Percentiles rank a stretch among this genome's conserved stretches.
Conservation (phyloP, 1,284 basidiomycete genomes). For the Ustilago vetiveriae region DNA sequence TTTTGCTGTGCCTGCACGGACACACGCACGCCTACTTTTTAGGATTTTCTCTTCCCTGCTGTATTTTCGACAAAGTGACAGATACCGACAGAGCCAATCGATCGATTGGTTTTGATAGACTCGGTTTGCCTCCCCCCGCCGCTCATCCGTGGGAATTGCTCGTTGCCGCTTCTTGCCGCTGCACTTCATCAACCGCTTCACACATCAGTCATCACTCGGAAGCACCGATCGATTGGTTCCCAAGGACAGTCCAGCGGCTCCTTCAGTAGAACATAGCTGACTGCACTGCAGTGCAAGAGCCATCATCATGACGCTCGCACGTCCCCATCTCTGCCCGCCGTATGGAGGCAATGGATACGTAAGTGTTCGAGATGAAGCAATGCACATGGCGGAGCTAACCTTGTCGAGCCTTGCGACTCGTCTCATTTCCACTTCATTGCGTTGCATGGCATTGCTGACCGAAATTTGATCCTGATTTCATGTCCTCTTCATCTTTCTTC, state of each 20-base stretch:
- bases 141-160: neutral
- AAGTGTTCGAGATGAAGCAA: slow-evolving; percentile 3
- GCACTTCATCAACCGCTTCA: too few relatives aligned
- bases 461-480: neutral
- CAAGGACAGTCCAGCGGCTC: neutral
- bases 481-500: neutral
- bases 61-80: too few relatives aligned
- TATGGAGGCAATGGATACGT: slow-evolving; percentile 37
- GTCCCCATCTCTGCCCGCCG: slow-evolving; percentile 24
- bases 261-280: neutral
- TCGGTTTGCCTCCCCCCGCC: neutral
- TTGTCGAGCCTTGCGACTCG: neutral
- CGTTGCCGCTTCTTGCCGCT: too few relatives aligned
- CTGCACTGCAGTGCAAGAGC: neutral
- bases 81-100: too few relatives aligned
- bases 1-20: slow-evolving; percentile 5
- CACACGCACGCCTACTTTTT: too few relatives aligned
- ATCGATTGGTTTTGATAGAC: neutral
- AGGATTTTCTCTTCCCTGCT: too few relatives aligned
- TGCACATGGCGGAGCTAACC: neutral
- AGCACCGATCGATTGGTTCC: neutral
- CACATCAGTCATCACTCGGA: neutral
- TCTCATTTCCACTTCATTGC: neutral
- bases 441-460: neutral
- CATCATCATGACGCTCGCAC: slow-evolving; percentile 32